Evolutionary conservation across 176 grass and related monocot genomes (phyloP).

Genomic region (Coix lacrymajobi): DNA sequence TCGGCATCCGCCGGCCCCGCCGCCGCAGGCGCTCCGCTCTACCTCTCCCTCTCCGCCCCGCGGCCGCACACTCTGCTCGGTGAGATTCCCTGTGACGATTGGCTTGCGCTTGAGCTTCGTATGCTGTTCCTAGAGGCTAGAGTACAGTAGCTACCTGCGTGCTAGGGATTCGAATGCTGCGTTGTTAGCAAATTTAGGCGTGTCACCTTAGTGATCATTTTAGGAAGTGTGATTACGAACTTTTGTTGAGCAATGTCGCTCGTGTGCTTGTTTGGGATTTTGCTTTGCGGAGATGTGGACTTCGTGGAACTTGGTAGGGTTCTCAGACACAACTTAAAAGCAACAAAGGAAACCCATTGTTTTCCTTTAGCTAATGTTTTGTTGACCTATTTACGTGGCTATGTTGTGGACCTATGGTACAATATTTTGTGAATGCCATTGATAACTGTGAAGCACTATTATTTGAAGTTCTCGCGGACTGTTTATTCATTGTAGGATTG

Average conservation of each 20-base stretch:
- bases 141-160: neutral
- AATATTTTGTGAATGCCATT: neutral
- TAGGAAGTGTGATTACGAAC: neutral
- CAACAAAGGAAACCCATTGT: neutral
- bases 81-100: conserved; percentile 20
- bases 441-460: neutral
- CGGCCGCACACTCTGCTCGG: conserved; percentile 27
- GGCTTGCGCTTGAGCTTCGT: neutral
- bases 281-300: neutral
- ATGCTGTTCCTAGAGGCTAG: neutral
- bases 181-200: neutral
- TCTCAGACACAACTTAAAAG: neutral
- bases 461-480: neutral
- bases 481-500: conserved; percentile 42
- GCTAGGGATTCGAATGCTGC: neutral
- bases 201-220: neutral
- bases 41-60: conserved; percentile 26
- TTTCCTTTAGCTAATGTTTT: conserved; percentile 1
- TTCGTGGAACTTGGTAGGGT: neutral
- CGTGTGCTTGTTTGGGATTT: conserved; percentile 1
- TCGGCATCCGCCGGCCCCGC: conserved; percentile 4
- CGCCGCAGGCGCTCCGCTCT: conserved; percentile 30
- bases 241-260: neutral
- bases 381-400: neutral
- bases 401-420: neutral